phyloP scores from a whole-genome alignment of 1,284 basidiomycete species.

The Phlebopus sp. region DNA sequence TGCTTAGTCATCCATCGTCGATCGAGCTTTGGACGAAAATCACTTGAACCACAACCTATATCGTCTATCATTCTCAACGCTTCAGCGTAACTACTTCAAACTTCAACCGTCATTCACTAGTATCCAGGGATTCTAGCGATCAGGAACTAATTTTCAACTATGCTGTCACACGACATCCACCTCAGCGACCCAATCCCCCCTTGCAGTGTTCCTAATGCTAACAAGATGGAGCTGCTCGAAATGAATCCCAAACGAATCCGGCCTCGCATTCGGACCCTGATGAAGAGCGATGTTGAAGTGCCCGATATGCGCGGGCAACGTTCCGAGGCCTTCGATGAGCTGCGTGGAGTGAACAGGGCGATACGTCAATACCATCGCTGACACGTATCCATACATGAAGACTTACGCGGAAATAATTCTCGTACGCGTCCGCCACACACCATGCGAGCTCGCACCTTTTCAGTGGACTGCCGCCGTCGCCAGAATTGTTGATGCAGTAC shows the following conservation, averaged over 20 bases:
- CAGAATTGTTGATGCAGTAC: neutral
- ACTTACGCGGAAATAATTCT: conserved; percentile 9
- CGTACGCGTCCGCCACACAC: conserved; percentile 5
- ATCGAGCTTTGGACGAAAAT: too few relatives aligned
- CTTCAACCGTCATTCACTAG: too few relatives aligned
- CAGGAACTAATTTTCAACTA: too few relatives aligned
- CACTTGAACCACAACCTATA: too few relatives aligned
- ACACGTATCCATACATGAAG: neutral
- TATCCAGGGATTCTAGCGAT: too few relatives aligned
- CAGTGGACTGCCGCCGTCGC: neutral
- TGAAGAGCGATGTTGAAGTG: conserved; percentile 16
- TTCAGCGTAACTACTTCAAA: too few relatives aligned
- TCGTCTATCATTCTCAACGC: too few relatives aligned
- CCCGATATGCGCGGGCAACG: neutral
- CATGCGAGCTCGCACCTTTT: conserved; percentile 10
- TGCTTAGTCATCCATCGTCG: too few relatives aligned
- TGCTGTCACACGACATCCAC: conserved; percentile 14
- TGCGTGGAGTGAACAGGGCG: neutral
- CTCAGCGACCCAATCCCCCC: conserved; percentile 15
- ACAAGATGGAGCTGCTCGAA: conserved; percentile 13
- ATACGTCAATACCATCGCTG: neutral
- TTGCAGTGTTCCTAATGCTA: neutral
- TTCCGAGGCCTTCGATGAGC: neutral
- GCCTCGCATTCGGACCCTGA: conserved; percentile 1
- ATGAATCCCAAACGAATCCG: conserved; percentile 15